Evolutionary conservation across 257 asterid species (phyloP).

Genomic region (Marsdenia floribunda): DNA sequence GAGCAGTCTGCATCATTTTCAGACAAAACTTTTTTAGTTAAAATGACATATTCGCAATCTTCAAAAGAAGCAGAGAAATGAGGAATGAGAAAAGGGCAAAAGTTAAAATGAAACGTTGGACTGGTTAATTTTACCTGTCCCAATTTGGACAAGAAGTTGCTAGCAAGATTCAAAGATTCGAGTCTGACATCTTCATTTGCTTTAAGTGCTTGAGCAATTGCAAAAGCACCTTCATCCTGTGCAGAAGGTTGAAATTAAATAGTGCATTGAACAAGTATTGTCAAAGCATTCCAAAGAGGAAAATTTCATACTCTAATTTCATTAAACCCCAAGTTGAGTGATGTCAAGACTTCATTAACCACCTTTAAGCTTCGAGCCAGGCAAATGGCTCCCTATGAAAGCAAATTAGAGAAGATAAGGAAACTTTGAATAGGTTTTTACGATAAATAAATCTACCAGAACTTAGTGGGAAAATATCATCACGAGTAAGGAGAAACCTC

Average conservation of each 20-base stretch:
- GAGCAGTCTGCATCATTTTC: slow-evolving; percentile 66
- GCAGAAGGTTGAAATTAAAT: slow-evolving; percentile 10
- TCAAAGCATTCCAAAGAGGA: slow-evolving; percentile 1
- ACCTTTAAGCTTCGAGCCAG: slow-evolving; percentile 92
- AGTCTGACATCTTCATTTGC: slow-evolving; percentile 88
- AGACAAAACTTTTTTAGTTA: background rate
- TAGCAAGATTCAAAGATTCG: slow-evolving; percentile 66
- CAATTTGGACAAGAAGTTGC: slow-evolving; percentile 84
- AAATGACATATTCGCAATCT: too few relatives aligned
- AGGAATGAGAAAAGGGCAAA: background rate
- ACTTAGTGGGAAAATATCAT: background rate
- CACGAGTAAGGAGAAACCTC: slow-evolving; percentile 43
- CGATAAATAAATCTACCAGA: background rate
- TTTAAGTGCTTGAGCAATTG: slow-evolving; percentile 92
- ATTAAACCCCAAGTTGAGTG: slow-evolving; percentile 88
- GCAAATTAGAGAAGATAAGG: background rate
- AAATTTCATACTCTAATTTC: slow-evolving; percentile 71
- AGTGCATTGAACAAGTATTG: background rate
- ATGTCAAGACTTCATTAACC: slow-evolving; percentile 75
- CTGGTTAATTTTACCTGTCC: slow-evolving; percentile 55
- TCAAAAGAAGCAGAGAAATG: background rate
- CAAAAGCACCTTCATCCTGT: slow-evolving; percentile 92
- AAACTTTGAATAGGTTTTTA: background rate
- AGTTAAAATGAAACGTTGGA: background rate
- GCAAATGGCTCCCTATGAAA: slow-evolving; percentile 69